Conservation (phyloP, 83 land plant species). For the Diphasiastrum complanatum region DNA sequence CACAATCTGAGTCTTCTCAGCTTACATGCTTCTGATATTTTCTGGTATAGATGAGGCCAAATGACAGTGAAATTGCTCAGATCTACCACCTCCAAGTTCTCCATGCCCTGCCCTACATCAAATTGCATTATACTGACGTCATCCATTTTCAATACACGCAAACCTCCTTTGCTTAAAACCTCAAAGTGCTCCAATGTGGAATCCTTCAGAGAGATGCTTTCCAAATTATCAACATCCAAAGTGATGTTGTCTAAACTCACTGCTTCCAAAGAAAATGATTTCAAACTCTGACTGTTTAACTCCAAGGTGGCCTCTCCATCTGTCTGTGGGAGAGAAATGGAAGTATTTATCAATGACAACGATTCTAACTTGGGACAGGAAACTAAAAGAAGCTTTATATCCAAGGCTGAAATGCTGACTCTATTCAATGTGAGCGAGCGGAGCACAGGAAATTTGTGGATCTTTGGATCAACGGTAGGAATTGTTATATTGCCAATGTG, state of each 20-base stretch:
- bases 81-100: conserved; percentile 57
- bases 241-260: conserved; percentile 56
- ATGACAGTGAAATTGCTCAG: conserved; percentile 54
- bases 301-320: conserved; percentile 54
- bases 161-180: conserved; percentile 47
- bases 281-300: conserved; percentile 44
- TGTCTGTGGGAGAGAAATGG: conserved; percentile 45
- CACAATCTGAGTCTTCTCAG: conserved; percentile 51
- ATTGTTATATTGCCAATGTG: conserved; percentile 43
- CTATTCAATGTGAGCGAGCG: conserved; percentile 43
- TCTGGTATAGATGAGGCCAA: conserved; percentile 66
- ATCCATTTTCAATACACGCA: conserved; percentile 54
- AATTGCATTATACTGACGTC: conserved; percentile 56
- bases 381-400: conserved; percentile 56
- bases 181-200: conserved; percentile 62
- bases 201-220: conserved; percentile 45
- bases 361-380: conserved; percentile 61
- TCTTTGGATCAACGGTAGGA: conserved; percentile 50
- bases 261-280: conserved; percentile 44
- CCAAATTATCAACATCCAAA: conserved; percentile 64
- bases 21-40: conserved; percentile 50
- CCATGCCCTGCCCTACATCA: conserved; percentile 55
- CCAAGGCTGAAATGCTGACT: conserved; percentile 61
- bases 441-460: conserved; percentile 60
- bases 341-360: conserved; percentile 44